Conservation (phyloP, 2,329 filamentous ascomycete species). For the Nigrospora osmanthi region DNA sequence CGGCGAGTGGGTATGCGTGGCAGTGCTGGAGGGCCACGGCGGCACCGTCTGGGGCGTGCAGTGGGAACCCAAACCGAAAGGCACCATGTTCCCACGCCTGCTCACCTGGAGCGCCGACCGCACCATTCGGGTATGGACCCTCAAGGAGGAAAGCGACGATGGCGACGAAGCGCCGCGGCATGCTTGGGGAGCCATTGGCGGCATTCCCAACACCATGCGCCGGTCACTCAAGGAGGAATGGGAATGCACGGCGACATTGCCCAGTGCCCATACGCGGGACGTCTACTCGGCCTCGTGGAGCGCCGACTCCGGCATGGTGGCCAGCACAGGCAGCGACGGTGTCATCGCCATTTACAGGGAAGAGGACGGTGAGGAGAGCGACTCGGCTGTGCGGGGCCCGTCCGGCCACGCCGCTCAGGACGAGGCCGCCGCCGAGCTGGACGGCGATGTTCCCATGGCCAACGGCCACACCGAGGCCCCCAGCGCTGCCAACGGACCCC, state of each 20-base stretch:
- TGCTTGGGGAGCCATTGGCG: conserved; percentile 38
- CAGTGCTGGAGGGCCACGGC: conserved; percentile 69
- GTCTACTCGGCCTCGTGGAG: conserved; percentile 87
- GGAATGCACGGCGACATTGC: conserved; percentile 70
- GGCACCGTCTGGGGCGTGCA: conserved; percentile 89
- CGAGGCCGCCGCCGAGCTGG: conserved; percentile 19
- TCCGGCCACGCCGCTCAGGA: conserved; percentile 8
- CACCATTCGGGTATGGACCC: conserved; percentile 72
- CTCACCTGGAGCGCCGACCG: conserved; percentile 81
- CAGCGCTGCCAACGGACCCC: conserved; percentile 10
- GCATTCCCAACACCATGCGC: conserved; percentile 86
- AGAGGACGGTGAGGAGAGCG: conserved; percentile 5
- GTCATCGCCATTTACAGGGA: conserved; percentile 69
- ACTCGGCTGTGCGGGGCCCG: conserved; percentile 5
- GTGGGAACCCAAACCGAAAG: conserved; percentile 47
- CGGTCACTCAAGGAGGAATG: conserved; percentile 73
- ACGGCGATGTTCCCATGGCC: conserved; percentile 21
- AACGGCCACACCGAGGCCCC: conserved; percentile 13
- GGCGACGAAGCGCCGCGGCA: conserved; percentile 23
- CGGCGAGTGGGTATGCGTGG: conserved; percentile 84
- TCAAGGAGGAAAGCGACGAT: conserved; percentile 45
- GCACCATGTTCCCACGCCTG: conserved; percentile 50
- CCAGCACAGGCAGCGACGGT: conserved; percentile 86
- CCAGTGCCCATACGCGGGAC: conserved; percentile 67
- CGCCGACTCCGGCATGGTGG: conserved; percentile 64